Conservation (phyloP, 768 basidiomycete species). For the Tulasnella sp. region DNA sequence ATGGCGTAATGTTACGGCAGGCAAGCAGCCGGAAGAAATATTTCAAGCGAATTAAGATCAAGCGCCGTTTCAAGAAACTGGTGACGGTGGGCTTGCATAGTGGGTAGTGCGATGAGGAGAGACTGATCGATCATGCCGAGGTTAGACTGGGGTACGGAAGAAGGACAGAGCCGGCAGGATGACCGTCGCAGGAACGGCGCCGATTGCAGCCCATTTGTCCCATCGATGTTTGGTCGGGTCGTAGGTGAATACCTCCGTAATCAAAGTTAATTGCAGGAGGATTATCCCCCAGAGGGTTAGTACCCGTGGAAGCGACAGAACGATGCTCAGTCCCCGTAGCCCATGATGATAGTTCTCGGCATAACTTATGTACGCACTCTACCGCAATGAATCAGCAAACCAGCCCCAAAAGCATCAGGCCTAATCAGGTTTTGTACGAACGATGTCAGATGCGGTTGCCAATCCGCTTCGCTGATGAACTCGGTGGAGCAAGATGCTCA, state of each 20-base stretch:
- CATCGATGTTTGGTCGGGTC: not conserved
- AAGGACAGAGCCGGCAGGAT: not conserved
- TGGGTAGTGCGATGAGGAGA: not conserved
- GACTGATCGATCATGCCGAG: not conserved
- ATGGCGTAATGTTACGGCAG: not conserved
- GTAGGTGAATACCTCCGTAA: not conserved
- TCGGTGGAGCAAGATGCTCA: not conserved
- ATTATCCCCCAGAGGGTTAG: not conserved
- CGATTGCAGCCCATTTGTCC: not conserved
- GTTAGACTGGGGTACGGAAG: not conserved
- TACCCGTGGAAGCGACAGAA: not conserved
- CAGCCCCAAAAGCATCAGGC: not conserved
- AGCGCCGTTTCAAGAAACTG: too few relatives aligned
- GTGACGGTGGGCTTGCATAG: too few relatives aligned
- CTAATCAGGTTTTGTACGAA: not conserved
- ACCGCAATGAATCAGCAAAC: not conserved
- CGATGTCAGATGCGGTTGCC: not conserved
- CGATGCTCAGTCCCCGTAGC: constrained; percentile 7
- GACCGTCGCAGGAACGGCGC: not conserved
- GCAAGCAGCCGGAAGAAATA: not conserved
- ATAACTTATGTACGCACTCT: constrained; percentile 20
- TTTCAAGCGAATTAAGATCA: not conserved
- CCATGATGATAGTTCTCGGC: constrained; percentile 21
- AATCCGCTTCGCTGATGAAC: not conserved
- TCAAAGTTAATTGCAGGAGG: not conserved